These are phyloP conservation scores for Teratosphaeria pseudoeucalypti DNA, from an alignment of 2,329 filamentous ascomycete genomes.

Conservation along the genomic window DNA sequence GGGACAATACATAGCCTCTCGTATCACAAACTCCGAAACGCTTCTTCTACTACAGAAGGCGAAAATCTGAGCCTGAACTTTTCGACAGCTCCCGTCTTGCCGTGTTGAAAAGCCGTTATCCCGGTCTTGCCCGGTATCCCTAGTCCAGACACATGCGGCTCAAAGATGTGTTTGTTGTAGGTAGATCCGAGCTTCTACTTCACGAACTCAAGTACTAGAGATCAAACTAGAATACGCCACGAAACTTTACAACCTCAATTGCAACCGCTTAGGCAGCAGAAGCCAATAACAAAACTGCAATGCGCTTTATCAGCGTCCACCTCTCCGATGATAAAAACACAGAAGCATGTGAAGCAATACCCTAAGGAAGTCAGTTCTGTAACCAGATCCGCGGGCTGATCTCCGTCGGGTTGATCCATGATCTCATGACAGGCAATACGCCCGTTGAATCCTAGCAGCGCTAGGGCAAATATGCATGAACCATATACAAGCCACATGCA, in stretches of 20 bases:
- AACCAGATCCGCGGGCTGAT: neutral
- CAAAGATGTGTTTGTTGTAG: neutral
- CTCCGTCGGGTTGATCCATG: neutral
- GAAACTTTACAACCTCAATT: neutral
- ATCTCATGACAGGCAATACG: neutral
- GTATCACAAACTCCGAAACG: too few species aligned
- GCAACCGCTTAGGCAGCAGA: neutral
- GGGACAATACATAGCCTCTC: too few species aligned
- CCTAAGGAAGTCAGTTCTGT: neutral
- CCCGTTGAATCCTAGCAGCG: neutral
- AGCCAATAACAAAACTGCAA: neutral
- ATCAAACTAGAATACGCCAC: neutral
- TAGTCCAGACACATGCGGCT: neutral
- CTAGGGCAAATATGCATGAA: neutral
- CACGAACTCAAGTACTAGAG: neutral
- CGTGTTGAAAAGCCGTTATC: neutral
- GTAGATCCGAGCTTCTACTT: neutral
- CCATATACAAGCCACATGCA: neutral
- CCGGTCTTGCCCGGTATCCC: neutral
- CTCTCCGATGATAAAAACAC: neutral
- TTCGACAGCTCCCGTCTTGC: neutral
- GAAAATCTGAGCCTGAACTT: neutral
- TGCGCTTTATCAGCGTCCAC: neutral
- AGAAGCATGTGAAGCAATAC: neutral
- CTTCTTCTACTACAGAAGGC: too few species aligned